A percentile compares a stretch with the other conserved stretches of the same genome.
Conservation (phyloP, 805 yeast species). For the Zygotorulaspora danielsina region DNA sequence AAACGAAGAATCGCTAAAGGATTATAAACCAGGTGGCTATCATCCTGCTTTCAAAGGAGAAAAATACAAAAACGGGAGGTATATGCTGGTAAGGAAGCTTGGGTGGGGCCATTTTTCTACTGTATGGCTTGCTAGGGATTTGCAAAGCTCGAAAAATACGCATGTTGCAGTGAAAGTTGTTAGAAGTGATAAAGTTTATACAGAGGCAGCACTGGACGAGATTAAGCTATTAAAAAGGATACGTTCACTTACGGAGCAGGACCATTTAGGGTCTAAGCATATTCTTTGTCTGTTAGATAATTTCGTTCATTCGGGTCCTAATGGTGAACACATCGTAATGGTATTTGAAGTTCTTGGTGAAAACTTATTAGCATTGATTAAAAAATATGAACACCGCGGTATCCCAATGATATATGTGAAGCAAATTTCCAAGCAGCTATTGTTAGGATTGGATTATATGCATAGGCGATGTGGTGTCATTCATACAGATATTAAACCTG, state of each 20-base stretch:
- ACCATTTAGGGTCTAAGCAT: conserved; percentile 78
- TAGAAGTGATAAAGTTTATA: conserved; percentile 81
- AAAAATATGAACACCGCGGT: conserved; percentile 71
- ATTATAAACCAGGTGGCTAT: conserved; percentile 90
- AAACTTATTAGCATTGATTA: conserved; percentile 77
- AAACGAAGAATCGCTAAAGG: conserved; percentile 82
- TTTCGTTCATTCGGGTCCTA: conserved; percentile 81
- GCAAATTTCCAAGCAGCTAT: conserved; percentile 73
- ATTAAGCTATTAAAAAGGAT: conserved; percentile 70
- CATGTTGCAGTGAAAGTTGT: conserved; percentile 96
- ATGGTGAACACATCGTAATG: conserved; percentile 94
- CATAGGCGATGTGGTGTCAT: conserved; percentile 66
- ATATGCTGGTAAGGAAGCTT: conserved; percentile 76
- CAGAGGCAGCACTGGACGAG: conserved; percentile 94
- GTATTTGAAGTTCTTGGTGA: conserved; percentile 97
- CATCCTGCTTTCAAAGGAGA: conserved; percentile 94
- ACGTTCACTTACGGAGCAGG: conserved; percentile 37
- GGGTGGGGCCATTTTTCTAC: conserved; percentile 99
- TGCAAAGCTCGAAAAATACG: conserved; percentile 41
- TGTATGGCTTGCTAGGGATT: conserved; percentile 80
- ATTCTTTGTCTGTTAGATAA: conserved; percentile 78
- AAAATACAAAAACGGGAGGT: conserved; percentile 66
- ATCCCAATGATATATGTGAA: conserved; percentile 74
- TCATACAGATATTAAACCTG: conserved; percentile 76
- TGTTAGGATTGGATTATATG: conserved; percentile 60